phyloP scores from a whole-genome alignment of 805 yeast species.

The Wickerhamomyces sydowiorum region DNA sequence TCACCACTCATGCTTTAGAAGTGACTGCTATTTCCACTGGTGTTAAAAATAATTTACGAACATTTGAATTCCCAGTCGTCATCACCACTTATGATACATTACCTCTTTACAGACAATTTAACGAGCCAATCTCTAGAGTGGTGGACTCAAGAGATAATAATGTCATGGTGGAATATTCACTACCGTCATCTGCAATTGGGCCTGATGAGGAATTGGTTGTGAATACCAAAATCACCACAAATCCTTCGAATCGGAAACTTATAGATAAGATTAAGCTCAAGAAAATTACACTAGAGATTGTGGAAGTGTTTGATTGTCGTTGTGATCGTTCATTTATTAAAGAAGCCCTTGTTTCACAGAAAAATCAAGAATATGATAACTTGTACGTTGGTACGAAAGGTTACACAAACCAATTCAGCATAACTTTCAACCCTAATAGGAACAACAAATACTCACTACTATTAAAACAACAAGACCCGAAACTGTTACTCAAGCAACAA shows the following conservation, averaged over 20 bases:
- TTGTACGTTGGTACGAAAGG: constrained; percentile 1
- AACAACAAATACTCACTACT: constrained; percentile 22
- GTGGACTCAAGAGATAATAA: constrained; percentile 43
- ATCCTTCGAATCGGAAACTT: constrained; percentile 12
- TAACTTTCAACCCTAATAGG: constrained; percentile 18
- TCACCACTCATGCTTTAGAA: constrained; percentile 40
- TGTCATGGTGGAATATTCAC: constrained; percentile 36
- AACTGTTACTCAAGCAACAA: constrained; percentile 18
- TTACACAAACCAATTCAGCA: constrained; percentile 25
- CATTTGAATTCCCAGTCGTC: constrained; percentile 40
- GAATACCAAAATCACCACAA: constrained; percentile 31
- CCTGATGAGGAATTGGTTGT: constrained; percentile 45
- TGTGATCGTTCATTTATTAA: constrained; percentile 35
- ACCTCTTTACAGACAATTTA: constrained; percentile 50
- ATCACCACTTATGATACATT: constrained; percentile 52
- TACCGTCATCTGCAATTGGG: constrained; percentile 53
- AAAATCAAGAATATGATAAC: not conserved
- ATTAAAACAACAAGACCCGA: constrained; percentile 27
- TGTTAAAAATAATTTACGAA: constrained; percentile 6
- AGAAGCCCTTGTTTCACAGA: constrained; percentile 32
- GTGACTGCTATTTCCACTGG: constrained; percentile 22
- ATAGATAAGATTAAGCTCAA: constrained; percentile 33
- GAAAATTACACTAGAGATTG: constrained; percentile 40
- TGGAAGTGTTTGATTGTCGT: constrained; percentile 43
- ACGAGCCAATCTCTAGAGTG: constrained; percentile 42